Evolutionary conservation across 192 early-diverging fungal species (phyloP).

Genomic region (Piromyces sp.): DNA sequence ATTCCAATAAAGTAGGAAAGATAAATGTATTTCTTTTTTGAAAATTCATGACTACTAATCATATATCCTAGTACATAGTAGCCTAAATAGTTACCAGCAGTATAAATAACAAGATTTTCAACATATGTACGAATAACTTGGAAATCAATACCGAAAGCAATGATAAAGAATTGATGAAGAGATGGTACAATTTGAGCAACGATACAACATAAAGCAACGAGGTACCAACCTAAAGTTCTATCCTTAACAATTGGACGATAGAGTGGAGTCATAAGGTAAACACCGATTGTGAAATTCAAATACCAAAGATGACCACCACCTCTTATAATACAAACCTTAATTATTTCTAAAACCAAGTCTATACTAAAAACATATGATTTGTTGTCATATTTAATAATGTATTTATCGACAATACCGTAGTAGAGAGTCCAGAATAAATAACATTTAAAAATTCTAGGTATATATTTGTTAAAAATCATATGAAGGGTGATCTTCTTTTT

Average conservation of each 20-base stretch:
- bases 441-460: background rate
- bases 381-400: background rate
- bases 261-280: background rate
- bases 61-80: background rate
- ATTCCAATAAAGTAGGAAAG: background rate
- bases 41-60: background rate
- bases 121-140: background rate
- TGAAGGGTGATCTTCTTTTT: background rate
- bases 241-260: background rate
- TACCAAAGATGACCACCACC: background rate
- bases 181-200: background rate
- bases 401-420: background rate
- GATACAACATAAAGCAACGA: background rate
- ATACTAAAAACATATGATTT: background rate
- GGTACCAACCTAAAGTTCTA: background rate
- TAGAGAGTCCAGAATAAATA: background rate
- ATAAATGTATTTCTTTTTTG: background rate
- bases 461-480: background rate
- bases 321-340: background rate
- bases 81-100: background rate
- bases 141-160: background rate
- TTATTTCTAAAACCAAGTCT: background rate
- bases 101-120: background rate
- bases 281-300: background rate
- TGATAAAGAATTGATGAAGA: background rate